Percentiles rank a stretch among this genome's conserved stretches.
These are phyloP conservation scores for Backusella tarrabulga DNA, from an alignment of 192 early-diverging fungal species.

Conservation along the genomic window DNA sequence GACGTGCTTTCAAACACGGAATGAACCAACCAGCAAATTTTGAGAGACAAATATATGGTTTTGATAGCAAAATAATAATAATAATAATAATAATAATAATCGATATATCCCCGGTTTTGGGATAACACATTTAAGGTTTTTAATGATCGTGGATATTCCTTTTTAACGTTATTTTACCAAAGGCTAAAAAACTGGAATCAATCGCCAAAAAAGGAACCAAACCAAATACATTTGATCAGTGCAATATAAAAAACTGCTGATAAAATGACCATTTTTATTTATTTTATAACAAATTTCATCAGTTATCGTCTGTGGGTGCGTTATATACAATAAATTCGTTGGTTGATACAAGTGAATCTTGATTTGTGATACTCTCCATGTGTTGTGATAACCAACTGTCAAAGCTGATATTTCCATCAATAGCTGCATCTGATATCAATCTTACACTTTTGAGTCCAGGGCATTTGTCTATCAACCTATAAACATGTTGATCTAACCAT, in stretches of 20 bases:
- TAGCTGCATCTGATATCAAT: background rate
- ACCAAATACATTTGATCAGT: background rate
- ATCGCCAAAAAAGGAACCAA: too few species aligned
- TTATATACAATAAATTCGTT: background rate
- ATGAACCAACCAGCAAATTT: too few species aligned
- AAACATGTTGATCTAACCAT: slow-evolving; percentile 5
- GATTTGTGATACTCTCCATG: background rate
- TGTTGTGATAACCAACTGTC: background rate
- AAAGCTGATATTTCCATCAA: background rate
- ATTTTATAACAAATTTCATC: background rate
- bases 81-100: too few species aligned
- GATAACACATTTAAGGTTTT: background rate
- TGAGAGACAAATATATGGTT: too few species aligned
- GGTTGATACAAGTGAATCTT: background rate
- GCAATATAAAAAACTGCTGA: background rate
- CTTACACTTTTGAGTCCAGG: background rate
- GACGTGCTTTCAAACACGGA: too few species aligned
- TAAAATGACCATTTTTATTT: background rate
- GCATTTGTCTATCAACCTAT: background rate
- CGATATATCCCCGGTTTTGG: too few species aligned
- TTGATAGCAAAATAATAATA: too few species aligned
- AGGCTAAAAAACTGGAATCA: too few species aligned
- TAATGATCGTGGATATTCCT: background rate
- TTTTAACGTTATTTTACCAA: background rate
- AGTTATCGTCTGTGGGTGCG: background rate